Base-by-base conservation (phyloP, 495 filamentous ascomycete genomes). In the Rhypophila decipiens region DNA sequence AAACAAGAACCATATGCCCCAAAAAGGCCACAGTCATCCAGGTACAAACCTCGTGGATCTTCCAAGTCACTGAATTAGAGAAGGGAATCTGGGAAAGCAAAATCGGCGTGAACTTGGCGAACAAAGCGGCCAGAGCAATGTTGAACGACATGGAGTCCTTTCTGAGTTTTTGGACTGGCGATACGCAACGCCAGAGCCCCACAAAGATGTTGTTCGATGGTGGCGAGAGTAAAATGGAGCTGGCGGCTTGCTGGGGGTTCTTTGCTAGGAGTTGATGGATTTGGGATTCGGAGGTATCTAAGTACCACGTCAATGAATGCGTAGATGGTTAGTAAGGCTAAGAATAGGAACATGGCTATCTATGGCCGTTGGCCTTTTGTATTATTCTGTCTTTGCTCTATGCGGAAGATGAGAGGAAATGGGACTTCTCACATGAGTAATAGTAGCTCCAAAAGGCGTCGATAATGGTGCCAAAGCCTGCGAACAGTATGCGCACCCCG, bases 91-190 rank as follows among this genome's bases (percentile, higher is more conserved):
- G 15, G 37, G 37, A 39, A 10, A 39, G 19, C 10, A 39, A 9
- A 19, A 39, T 39, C 2, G 37, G 37, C 1, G 37, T 39, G 20
- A 39, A 39, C 37, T 39, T 39, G 37, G 37, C 37, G 37, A 39
- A 20, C 10, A 39, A 20, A 19, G 37, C 17, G 37, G 37, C 37
- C n/a, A 17, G n/a, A 9, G 37, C 37, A 18, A 19, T 18, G 37
- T 39, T 39, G 19, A 39, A 20, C 12, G n/a, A 39, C n/a, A 39
- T 10, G 37, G 19, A 10, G 37, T 39, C 37, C 27, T 31, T 31
- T n/a, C n/a, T n/a, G n/a, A n/a, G n/a, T n/a, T n/a, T n/a, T n/a
- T n/a, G n/a, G 7, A 31, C 13, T 7, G 27, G 27, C 13, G 7
- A 7, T 7, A 31, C 27, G 7, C 7, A 31, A 13, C 27, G 27